Evolutionary conservation across 768 basidiomycete species (phyloP).

Genomic region (Hypsizygus marmoreus): DNA sequence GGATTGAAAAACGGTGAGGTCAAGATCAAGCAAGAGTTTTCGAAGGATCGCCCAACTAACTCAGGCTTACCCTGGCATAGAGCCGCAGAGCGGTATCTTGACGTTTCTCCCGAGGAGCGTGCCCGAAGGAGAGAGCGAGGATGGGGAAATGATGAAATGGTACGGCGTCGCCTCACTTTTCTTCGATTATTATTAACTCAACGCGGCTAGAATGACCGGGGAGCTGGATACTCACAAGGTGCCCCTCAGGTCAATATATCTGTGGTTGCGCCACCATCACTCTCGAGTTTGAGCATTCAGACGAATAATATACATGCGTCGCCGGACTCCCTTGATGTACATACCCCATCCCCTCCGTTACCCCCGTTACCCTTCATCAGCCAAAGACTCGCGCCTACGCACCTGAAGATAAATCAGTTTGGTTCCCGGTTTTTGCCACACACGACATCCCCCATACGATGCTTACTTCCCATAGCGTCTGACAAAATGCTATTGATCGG

Average conservation of each 20-base stretch:
- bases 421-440: constrained; percentile 88
- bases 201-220: background rate
- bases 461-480: constrained; percentile 68
- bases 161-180: no score
- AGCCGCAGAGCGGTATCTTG: constrained; percentile 81
- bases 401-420: constrained; percentile 72
- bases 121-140: constrained; percentile 62
- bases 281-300: constrained; percentile 37
- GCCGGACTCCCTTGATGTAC: constrained; percentile 25
- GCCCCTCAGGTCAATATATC: constrained; percentile 6
- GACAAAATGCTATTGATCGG: constrained; percentile 75
- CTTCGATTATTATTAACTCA: no score
- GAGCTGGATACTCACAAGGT: constrained; percentile 8
- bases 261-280: constrained; percentile 11
- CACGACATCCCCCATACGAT: constrained; percentile 71
- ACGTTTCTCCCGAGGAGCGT: constrained; percentile 60
- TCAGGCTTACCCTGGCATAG: constrained; percentile 48
- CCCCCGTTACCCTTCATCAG: constrained; percentile 46
- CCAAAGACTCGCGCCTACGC: constrained; percentile 59
- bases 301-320: constrained; percentile 40
- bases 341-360: constrained; percentile 30
- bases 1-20: constrained; percentile 83
- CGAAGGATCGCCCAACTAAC: no score
- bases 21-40: no score
- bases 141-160: constrained; percentile 59